Evolutionary conservation across 306 rosid species (phyloP), one percentile per base, ranked within the genome.

Genomic region (Vachellia collinsii): DNA sequence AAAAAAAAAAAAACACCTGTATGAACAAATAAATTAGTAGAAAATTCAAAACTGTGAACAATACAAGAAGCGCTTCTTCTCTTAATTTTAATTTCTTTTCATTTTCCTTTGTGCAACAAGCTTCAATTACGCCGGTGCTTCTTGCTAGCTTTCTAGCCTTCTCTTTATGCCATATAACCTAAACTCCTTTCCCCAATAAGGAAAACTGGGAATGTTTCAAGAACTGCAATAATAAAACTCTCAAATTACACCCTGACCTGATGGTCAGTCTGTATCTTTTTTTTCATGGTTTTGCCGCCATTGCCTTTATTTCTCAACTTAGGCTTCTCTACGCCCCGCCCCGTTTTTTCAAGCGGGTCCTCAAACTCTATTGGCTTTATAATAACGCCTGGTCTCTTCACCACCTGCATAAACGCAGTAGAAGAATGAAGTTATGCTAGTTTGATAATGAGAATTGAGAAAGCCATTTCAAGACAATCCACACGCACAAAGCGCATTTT

Each of bases 381-480:
- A 47, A 91, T 89, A 71, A 88, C 85, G 68, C 99, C 98, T 2
- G 98, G 80, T 67, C 80, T 95, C 91, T 93, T 95, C 83, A 91
- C 79, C 76, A 95, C 97, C 99, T 95, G 91, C 79, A 82, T 25
- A 80, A 39, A 73, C 25, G 37, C 53, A 70, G 51, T 68, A 38
- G 41, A 42, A 10, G 73, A 68, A 68, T n/a, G 0, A 42, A 42
- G 36, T 68, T 37, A 20, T 42, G 51, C 53, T 42, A 42, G 36
- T 68, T 62, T 68, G 10, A 68, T n/a, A 70, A 23, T 44, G 74
- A 70, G 74, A 43, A 44, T 11, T 11, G 22, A 44, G 70, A 59
- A 8, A 62, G 22, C 78, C 72, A 70, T 12, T 23, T 74, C 23
- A 54, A 77, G 64, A 51, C 59, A 43, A 47, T 23, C 14, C 8